A percentile compares a stretch with the other conserved stretches of the same genome.
Conservation (phyloP, 1,284 basidiomycete species). For the Tremellales sp. region DNA sequence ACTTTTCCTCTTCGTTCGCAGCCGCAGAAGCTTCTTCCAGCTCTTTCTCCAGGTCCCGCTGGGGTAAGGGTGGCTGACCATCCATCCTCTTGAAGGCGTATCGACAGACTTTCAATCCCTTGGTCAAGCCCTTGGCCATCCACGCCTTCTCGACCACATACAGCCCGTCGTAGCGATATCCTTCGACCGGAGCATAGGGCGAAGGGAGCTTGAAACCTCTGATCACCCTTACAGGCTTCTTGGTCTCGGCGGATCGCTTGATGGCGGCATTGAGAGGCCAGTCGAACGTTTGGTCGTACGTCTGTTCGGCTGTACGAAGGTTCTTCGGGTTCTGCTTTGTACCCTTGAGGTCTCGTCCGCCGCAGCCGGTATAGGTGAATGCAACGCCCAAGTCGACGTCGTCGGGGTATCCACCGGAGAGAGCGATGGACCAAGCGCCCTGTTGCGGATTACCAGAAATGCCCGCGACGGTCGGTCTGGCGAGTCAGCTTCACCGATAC, state of each 20-base stretch:
- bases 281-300: conserved; percentile 46
- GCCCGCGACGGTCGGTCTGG: conserved; percentile 34
- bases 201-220: conserved; percentile 49
- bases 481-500: not conserved
- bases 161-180: conserved; percentile 51
- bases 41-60: conserved; percentile 5
- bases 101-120: conserved; percentile 33
- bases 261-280: conserved; percentile 44
- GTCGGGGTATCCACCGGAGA: conserved; percentile 47
- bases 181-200: conserved; percentile 27
- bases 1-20: not conserved
- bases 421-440: conserved; percentile 48
- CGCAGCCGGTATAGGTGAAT: conserved; percentile 40
- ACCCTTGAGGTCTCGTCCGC: conserved; percentile 43
- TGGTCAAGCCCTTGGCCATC: conserved; percentile 39
- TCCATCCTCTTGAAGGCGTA: conserved; percentile 36
- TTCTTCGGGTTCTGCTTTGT: conserved; percentile 45
- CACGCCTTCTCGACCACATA: conserved; percentile 44
- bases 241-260: conserved; percentile 39
- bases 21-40: not conserved
- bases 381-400: conserved; percentile 40
- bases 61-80: conserved; percentile 27
- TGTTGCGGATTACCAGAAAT: conserved; percentile 32
- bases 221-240: conserved; percentile 49
- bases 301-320: conserved; percentile 49